Evolutionary conservation across 179 eudicot species (phyloP), one percentile per base, ranked within the genome.

Genomic region (Corrigiola litoralis): DNA sequence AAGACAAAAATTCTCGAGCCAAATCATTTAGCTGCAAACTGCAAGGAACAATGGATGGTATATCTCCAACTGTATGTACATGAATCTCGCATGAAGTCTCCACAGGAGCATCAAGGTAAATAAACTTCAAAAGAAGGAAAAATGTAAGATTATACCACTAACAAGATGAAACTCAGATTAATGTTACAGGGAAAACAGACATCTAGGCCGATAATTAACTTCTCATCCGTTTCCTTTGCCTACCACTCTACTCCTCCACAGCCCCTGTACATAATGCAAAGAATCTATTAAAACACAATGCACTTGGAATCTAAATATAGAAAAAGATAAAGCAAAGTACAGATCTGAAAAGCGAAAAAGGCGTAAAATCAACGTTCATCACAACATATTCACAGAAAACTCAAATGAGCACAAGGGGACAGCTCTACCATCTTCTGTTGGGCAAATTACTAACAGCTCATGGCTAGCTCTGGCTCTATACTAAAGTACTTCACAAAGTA

Each of bases 181-280:
- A 69, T 67, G 81, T 72, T 81, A 84, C 80, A 86, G 65, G 56
- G 48, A 57, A 75, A 77, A 67, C 50, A 67, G 48, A 65, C 25
- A 69, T 38, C 66, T 57, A 66, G 67, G 53, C 59, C 47, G 61
- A 27, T 31, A 42, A 46, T 75, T 71, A 77, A 54, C 66, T 78
- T 75, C 81, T 80, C 88, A 77, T 53, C 34, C 81, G 67, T 82
- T 81, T 85, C 69, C 85, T 75, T 72, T 69, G 71, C 58, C 74
- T 60, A 65, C 81, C 85, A n/a, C n/a, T n/a, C n/a, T n/a, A n/a
- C n/a, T 51, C 82, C 89, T 84, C 29, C 70, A 67, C 47, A 31
- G 66, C 60, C 63, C 89, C 97, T 90, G 81, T 32, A 67, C 12
- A 65, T 37, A 34, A 59, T 32, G 46, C 52, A 36, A 38, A 52